phyloP scores from a whole-genome alignment of 352 stramenopile genomes.

The Pythium phragmiticola region DNA sequence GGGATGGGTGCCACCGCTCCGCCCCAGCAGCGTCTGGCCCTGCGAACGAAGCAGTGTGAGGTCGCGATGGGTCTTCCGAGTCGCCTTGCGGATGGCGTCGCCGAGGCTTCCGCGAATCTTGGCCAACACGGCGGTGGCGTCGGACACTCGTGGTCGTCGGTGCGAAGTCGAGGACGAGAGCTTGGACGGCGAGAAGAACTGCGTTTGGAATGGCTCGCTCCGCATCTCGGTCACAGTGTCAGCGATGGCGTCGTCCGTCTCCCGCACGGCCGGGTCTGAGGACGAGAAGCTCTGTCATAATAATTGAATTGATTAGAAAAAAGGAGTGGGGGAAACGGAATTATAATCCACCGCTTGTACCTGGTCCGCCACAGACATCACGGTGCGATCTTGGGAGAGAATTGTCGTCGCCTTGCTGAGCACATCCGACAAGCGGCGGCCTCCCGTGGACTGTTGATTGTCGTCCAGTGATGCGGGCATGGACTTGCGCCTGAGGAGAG shows the following conservation, averaged over 20 bases:
- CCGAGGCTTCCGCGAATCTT: conserved; percentile 64
- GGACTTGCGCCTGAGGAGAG: conserved; percentile 21
- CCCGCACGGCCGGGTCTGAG: not conserved
- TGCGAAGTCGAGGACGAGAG: not conserved
- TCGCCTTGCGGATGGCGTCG: conserved; percentile 50
- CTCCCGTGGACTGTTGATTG: not conserved
- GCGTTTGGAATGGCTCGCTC: conserved; percentile 46
- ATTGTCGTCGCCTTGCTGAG: conserved; percentile 61
- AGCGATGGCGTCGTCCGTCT: conserved; percentile 42
- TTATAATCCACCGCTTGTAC: conserved; percentile 16
- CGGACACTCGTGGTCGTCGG: conserved; percentile 19
- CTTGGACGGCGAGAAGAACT: conserved; percentile 62
- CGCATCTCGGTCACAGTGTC: conserved; percentile 64
- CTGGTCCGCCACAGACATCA: not conserved
- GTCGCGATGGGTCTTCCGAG: conserved; percentile 52
- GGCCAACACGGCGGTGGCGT: conserved; percentile 24
- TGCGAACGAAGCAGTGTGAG: conserved; percentile 58
- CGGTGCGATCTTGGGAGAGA: conserved; percentile 42
- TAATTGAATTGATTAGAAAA: not conserved
- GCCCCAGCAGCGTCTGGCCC: conserved; percentile 45
- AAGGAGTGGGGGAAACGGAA: not conserved
- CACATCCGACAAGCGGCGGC: conserved; percentile 48
- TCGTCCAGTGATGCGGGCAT: conserved; percentile 21
- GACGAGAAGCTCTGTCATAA: conserved; percentile 14
- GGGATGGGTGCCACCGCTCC: conserved; percentile 14